Conservation (phyloP, 805 yeast species). For the Ascoidea tarda region DNA sequence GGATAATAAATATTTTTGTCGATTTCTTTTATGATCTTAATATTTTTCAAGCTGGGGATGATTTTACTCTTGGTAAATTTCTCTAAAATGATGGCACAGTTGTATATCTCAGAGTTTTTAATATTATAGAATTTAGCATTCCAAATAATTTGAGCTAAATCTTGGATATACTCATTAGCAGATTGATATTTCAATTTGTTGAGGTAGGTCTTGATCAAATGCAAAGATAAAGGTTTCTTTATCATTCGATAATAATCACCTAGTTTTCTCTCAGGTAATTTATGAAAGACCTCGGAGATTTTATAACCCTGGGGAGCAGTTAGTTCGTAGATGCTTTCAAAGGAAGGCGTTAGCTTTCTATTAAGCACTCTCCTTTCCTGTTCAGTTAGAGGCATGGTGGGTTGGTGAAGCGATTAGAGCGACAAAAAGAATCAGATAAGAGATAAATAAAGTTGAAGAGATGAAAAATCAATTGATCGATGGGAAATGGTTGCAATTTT, state of each 20-base stretch:
- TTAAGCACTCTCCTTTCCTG: neutral
- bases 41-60: slow-evolving; percentile 15
- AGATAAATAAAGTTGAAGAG: neutral
- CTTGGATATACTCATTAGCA: slow-evolving; percentile 59
- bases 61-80: slow-evolving; percentile 23
- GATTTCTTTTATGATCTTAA: slow-evolving; percentile 16
- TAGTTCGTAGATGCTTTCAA: slow-evolving; percentile 26
- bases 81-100: slow-evolving; percentile 42
- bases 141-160: slow-evolving; percentile 77
- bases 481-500: neutral
- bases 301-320: slow-evolving; percentile 27
- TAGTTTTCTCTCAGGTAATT: slow-evolving; percentile 54
- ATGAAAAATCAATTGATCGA: neutral
- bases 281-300: slow-evolving; percentile 45
- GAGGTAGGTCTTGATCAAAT: slow-evolving; percentile 49
- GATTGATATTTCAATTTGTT: slow-evolving; percentile 37
- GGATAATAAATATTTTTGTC: slow-evolving; percentile 20
- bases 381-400: neutral
- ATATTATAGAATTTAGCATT: slow-evolving; percentile 80
- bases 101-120: slow-evolving; percentile 50
- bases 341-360: slow-evolving; percentile 7
- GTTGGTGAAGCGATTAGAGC: too few species aligned
- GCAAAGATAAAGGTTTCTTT: slow-evolving; percentile 68
- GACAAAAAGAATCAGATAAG: too few species aligned
- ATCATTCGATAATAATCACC: slow-evolving; percentile 74